Evolutionary conservation across 2,329 filamentous ascomycete species (phyloP), one percentile per base, ranked within the genome.

Genomic region (Alternaria viburni): DNA sequence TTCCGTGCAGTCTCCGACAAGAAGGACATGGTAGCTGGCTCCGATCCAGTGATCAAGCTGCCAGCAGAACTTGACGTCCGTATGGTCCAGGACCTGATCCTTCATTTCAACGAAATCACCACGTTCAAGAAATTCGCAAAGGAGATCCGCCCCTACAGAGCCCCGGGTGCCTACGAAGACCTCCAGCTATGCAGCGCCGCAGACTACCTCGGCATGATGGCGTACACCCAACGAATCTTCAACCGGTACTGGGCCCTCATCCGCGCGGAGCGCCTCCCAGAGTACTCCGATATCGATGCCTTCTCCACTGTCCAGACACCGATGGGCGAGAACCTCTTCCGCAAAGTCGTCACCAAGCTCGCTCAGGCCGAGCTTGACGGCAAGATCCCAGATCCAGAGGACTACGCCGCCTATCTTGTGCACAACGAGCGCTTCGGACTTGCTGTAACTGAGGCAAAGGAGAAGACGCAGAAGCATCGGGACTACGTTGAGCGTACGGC

Each of bases 181-280:
- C 6, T 59, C 5, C 49, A 59, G 15, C 5, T 54, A 9, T 59
- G 57, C 9, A 59, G 57, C 13, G 57, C 41, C 10, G 57, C 44
- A 12, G 57, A 59, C 9, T 46, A 17, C 12, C 57, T 59, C 13
- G 57, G 57, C 9, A 59, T 59, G 57, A 41, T 15, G 8, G 10
- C 36, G 11, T 54, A 59, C 21, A 59, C 57, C 19, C 49, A 59
- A 10, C 57, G 52, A 1, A 36, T 59, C 7, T 59, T 59, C 41
- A 59, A 59, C 41, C 54, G 57, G 3, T 59, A 59, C 57, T 59
- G 47, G 47, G 49, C 57, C 3, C 36, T 26, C 21, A 15, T 59
- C 25, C 23, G 41, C 19, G 45, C 57, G 11, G 25, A 41, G 21
- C 25, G 25, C 1, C 15, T 59, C 1, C 57, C 57, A 1, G 26